Evolutionary conservation across 2,329 filamentous ascomycete species (phyloP).

Genomic region (Alternaria alternata): DNA sequence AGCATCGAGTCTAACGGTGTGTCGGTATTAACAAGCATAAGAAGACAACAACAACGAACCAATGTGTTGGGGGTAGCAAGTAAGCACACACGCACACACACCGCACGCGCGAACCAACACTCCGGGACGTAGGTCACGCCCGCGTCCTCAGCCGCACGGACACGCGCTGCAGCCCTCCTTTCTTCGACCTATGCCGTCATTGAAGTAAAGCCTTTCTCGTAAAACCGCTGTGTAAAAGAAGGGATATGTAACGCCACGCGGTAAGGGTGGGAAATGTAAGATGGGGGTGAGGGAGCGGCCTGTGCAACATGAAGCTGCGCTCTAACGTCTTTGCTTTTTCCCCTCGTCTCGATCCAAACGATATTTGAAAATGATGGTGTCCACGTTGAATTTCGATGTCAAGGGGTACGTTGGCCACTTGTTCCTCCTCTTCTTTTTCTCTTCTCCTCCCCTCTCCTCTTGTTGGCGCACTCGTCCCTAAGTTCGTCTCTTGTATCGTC

Average conservation of each 20-base stretch:
- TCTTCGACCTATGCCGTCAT: slow-evolving; percentile 10
- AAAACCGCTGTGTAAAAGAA: slow-evolving; percentile 17
- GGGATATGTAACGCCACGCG: slow-evolving; percentile 16
- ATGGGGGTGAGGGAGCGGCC: slow-evolving; percentile 12
- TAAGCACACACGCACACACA: neutral
- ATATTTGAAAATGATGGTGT: slow-evolving; percentile 11
- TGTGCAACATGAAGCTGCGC: slow-evolving; percentile 23
- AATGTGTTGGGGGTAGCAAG: neutral
- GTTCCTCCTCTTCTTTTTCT: neutral
- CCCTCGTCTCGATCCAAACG: slow-evolving; percentile 12
- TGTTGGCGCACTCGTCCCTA: neutral
- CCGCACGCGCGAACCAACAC: slow-evolving; percentile 4
- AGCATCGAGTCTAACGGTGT: neutral
- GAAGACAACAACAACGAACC: slow-evolving; percentile 9
- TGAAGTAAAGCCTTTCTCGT: slow-evolving; percentile 8
- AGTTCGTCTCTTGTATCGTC: neutral
- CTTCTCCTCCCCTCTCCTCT: neutral
- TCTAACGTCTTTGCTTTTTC: slow-evolving; percentile 23
- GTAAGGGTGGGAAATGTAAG: slow-evolving; percentile 19
- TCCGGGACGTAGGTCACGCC: slow-evolving; percentile 11
- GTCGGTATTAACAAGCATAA: neutral
- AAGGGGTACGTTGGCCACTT: slow-evolving; percentile 6
- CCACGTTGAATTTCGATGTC: slow-evolving; percentile 7
- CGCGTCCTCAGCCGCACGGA: slow-evolving; percentile 7
- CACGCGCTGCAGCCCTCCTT: neutral